These are phyloP conservation scores for Mollisia scopiformis DNA, from an alignment of 2,329 filamentous ascomycete genomes.

Conservation along the genomic window DNA sequence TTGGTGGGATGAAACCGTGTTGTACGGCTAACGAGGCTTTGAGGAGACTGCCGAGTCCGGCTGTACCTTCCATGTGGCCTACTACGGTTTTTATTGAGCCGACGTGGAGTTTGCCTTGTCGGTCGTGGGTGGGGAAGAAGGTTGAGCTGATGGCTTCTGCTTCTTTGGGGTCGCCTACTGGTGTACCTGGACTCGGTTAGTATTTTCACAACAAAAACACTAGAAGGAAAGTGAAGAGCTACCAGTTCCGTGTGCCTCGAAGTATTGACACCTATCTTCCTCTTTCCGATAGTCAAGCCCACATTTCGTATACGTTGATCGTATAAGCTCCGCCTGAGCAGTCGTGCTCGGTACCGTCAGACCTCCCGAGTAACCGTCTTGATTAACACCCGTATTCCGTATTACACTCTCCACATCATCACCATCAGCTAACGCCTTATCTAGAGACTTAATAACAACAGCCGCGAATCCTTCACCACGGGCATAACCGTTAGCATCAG, in stretches of 20 bases:
- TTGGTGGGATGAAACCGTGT: not conserved
- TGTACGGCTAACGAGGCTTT: not conserved
- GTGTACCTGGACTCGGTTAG: not conserved
- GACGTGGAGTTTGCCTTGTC: not conserved
- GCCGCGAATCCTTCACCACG: constrained; percentile 65
- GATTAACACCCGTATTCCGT: constrained; percentile 43
- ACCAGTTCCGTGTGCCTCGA: constrained; percentile 32
- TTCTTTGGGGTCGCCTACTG: not conserved
- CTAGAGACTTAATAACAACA: constrained; percentile 60
- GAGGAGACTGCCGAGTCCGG: not conserved
- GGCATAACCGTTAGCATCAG: constrained; percentile 64
- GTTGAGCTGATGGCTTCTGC: not conserved
- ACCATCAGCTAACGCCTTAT: constrained; percentile 43
- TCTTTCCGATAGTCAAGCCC: constrained; percentile 5
- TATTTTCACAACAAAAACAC: not conserved
- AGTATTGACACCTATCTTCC: constrained; percentile 13
- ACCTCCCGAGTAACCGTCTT: constrained; percentile 45
- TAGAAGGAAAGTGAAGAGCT: not conserved
- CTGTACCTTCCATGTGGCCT: not conserved
- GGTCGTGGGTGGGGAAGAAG: not conserved
- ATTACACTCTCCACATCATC: constrained; percentile 48
- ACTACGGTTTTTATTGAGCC: not conserved
- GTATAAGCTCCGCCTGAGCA: constrained; percentile 41
- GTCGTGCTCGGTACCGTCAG: constrained; percentile 47
- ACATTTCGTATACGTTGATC: constrained; percentile 7